Conservation (phyloP, 2,329 filamentous ascomycete genomes). For the Xenoacremonium recifei region DNA sequence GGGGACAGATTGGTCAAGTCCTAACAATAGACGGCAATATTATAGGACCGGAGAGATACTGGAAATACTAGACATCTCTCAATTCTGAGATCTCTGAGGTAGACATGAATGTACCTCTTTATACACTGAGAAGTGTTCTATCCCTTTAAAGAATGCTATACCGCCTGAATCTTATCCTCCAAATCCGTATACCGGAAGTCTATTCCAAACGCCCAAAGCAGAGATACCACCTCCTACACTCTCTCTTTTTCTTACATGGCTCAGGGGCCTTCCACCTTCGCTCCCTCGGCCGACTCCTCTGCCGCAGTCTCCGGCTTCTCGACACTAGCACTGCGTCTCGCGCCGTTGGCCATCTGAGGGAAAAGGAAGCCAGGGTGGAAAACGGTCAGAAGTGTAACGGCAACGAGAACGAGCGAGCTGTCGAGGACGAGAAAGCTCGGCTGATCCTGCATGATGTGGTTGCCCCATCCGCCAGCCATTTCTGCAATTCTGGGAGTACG, state of each 20-base stretch:
- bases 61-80: too few species aligned
- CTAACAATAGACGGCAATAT: constrained; percentile 23
- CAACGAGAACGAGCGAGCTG: constrained; percentile 48
- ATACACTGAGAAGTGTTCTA: too few species aligned
- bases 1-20: constrained; percentile 43
- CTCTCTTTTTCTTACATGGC: background rate
- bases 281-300: constrained; percentile 28
- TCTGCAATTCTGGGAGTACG: constrained; percentile 51
- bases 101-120: too few species aligned
- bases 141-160: too few species aligned
- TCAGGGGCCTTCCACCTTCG: constrained; percentile 15
- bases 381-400: constrained; percentile 46
- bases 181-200: too few species aligned
- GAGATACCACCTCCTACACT: background rate
- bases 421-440: constrained; percentile 59
- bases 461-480: constrained; percentile 64
- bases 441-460: constrained; percentile 62
- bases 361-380: constrained; percentile 57
- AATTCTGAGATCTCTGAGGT: too few species aligned
- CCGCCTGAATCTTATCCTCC: too few species aligned
- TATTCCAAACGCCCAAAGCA: background rate
- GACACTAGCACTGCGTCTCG: constrained; percentile 18
- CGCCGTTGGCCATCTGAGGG: constrained; percentile 47
- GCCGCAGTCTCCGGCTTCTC: constrained; percentile 22
- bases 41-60: too few species aligned